Conservation (phyloP, 371 early-diverging fungal genomes). For the Batkoa obscura region DNA sequence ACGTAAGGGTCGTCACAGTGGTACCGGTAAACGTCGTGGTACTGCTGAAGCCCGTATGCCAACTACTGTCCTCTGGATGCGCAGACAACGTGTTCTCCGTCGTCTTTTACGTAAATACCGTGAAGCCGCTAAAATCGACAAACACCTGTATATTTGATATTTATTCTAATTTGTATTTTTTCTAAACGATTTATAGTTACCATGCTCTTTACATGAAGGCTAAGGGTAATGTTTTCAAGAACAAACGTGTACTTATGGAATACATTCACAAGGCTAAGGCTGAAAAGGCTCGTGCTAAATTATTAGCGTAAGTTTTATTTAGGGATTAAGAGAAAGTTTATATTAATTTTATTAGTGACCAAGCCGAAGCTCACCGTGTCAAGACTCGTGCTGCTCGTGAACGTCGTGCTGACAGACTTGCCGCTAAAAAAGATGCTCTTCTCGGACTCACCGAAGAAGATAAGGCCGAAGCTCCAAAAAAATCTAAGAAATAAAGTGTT, state of each 20-base stretch:
- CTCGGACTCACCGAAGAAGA: slow-evolving; percentile 17
- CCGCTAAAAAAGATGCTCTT: slow-evolving; percentile 72
- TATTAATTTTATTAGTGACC: slow-evolving; percentile 36
- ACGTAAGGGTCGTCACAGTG: slow-evolving; percentile 98
- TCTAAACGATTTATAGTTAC: slow-evolving; percentile 28
- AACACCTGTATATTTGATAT: slow-evolving; percentile 50
- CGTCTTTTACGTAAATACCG: slow-evolving; percentile 96
- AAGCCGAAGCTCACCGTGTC: slow-evolving; percentile 95
- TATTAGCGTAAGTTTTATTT: slow-evolving; percentile 36
- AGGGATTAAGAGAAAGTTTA: not conserved
- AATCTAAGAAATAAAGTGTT: too few species aligned
- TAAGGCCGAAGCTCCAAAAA: not conserved
- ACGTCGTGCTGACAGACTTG: slow-evolving; percentile 70
- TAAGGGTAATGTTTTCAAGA: slow-evolving; percentile 99
- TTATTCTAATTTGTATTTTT: not conserved
- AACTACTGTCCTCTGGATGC: slow-evolving; percentile 95
- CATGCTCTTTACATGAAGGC: slow-evolving; percentile 94
- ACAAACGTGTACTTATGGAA: slow-evolving; percentile 99
- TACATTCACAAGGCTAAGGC: slow-evolving; percentile 99
- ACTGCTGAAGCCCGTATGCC: slow-evolving; percentile 99
- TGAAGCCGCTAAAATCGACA: slow-evolving; percentile 94
- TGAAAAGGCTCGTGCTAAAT: slow-evolving; percentile 90
- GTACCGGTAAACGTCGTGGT: slow-evolving; percentile 97
- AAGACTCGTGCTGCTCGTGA: slow-evolving; percentile 93
- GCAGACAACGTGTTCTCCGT: slow-evolving; percentile 97